Conservation (phyloP, 805 yeast genomes). For the Metschnikowia koreensis region DNA sequence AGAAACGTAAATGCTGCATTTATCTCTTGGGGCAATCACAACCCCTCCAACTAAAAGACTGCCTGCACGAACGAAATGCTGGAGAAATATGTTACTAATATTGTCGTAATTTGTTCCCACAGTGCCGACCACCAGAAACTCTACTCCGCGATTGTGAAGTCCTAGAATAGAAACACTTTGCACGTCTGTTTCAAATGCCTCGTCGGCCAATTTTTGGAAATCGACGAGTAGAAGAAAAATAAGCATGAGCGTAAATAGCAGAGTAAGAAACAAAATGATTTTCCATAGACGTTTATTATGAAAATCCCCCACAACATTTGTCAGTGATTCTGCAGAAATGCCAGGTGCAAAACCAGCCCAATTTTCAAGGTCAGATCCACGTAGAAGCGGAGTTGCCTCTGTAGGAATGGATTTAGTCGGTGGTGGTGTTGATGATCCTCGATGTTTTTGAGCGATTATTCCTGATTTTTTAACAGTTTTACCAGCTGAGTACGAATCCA, state of each 20-base stretch:
- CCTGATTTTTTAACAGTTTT: too few relatives aligned
- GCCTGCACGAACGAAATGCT: constrained; percentile 20
- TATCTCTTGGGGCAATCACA: constrained; percentile 20
- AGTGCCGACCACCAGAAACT: constrained; percentile 27
- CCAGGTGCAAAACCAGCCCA: constrained; percentile 10
- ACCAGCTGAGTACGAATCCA: too few relatives aligned
- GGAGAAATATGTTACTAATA: constrained; percentile 22
- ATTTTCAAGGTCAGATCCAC: constrained; percentile 6
- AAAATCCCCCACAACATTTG: background rate
- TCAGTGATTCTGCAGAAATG: background rate
- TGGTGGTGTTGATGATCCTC: background rate
- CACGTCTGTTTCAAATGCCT: constrained; percentile 24
- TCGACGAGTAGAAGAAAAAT: constrained; percentile 3
- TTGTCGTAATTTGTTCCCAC: constrained; percentile 28
- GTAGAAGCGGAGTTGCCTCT: constrained; percentile 6
- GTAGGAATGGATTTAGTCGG: background rate
- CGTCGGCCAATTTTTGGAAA: constrained; percentile 14
- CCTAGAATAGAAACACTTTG: constrained; percentile 24
- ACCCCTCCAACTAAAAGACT: constrained; percentile 26
- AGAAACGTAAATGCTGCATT: constrained; percentile 22
- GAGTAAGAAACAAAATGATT: constrained; percentile 1
- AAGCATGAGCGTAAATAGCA: constrained; percentile 3
- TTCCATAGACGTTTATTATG: constrained; percentile 1
- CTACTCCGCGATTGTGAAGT: constrained; percentile 25
- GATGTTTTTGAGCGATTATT: background rate